Conservation (phyloP, 1,139 yeast genomes). For the Suzukiozyma palmioleophila region DNA sequence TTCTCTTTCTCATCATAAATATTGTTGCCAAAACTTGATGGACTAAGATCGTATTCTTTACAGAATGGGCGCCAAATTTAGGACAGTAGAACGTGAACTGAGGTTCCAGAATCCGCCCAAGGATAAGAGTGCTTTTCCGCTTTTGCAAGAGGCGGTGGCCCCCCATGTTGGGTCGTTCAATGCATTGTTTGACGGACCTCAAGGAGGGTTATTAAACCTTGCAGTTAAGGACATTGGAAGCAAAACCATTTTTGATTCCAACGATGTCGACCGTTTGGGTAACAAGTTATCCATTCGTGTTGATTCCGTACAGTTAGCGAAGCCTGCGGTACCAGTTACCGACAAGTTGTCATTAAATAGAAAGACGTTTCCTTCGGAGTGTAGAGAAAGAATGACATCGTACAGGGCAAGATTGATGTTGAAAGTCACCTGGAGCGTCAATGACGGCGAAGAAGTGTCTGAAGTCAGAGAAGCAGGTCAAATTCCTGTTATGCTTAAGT, state of each 20-base stretch:
- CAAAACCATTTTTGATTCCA: slow-evolving; percentile 79
- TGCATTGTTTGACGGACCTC: slow-evolving; percentile 85
- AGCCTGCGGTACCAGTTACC: slow-evolving; percentile 67
- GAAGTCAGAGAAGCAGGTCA: slow-evolving; percentile 92
- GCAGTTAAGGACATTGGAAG: slow-evolving; percentile 88
- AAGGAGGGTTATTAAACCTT: slow-evolving; percentile 77
- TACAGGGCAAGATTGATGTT: slow-evolving; percentile 73
- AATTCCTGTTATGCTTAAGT: slow-evolving; percentile 84
- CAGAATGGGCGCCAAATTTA: slow-evolving; percentile 52
- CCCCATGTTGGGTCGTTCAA: slow-evolving; percentile 97
- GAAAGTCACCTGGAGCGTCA: slow-evolving; percentile 79
- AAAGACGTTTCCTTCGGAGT: slow-evolving; percentile 79
- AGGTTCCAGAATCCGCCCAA: slow-evolving; percentile 87
- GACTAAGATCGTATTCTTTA: neutral
- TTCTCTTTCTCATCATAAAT: neutral
- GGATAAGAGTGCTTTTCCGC: slow-evolving; percentile 77
- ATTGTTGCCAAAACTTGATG: neutral
- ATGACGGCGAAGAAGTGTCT: slow-evolving; percentile 74
- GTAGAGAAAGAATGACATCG: slow-evolving; percentile 83
- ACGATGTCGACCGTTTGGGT: slow-evolving; percentile 62
- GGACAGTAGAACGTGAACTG: slow-evolving; percentile 83
- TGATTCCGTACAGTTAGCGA: slow-evolving; percentile 80
- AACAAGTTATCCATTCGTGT: slow-evolving; percentile 78
- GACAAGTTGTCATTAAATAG: slow-evolving; percentile 82
- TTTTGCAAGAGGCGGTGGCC: slow-evolving; percentile 80